Conservation (phyloP, 257 asterid genomes). For the Linderniella brevidens region DNA sequence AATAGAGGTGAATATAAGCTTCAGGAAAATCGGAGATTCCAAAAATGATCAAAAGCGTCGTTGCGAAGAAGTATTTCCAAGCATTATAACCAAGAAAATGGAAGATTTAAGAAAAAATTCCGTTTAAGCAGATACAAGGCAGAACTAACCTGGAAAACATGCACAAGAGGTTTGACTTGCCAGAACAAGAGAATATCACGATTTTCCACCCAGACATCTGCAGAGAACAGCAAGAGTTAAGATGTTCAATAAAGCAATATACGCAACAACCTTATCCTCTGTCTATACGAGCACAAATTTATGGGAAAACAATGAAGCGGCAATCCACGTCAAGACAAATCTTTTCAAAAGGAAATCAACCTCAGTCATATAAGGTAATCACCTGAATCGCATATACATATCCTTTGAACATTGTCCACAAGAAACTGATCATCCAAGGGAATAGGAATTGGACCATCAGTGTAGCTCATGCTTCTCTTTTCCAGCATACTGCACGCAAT, state of each 20-base stretch:
- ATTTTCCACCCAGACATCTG: conserved; percentile 72
- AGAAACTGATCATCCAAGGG: conserved; percentile 68
- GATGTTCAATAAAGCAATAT: neutral
- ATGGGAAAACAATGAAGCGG: neutral
- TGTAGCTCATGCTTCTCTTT: conserved; percentile 84
- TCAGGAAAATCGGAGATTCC: no score
- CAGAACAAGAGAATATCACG: conserved; percentile 76
- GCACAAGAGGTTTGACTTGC: conserved; percentile 92
- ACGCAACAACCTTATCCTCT: neutral
- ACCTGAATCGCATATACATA: conserved; percentile 88
- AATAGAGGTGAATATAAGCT: no score
- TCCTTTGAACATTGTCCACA: conserved; percentile 54
- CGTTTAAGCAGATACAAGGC: conserved; percentile 1
- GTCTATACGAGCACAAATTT: neutral
- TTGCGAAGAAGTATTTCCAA: neutral
- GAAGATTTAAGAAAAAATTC: neutral
- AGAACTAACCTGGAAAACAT: conserved; percentile 73
- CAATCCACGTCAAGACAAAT: neutral
- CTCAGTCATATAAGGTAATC: conserved; percentile 5
- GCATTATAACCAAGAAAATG: neutral
- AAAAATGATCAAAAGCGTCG: no score
- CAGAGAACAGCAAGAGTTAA: neutral
- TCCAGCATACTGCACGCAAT: conserved; percentile 56
- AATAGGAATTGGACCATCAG: conserved; percentile 61
- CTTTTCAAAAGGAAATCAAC: neutral